Conservation (phyloP, 225 moss, liverwort and hornwort species). For the Physcomitrium patens region DNA sequence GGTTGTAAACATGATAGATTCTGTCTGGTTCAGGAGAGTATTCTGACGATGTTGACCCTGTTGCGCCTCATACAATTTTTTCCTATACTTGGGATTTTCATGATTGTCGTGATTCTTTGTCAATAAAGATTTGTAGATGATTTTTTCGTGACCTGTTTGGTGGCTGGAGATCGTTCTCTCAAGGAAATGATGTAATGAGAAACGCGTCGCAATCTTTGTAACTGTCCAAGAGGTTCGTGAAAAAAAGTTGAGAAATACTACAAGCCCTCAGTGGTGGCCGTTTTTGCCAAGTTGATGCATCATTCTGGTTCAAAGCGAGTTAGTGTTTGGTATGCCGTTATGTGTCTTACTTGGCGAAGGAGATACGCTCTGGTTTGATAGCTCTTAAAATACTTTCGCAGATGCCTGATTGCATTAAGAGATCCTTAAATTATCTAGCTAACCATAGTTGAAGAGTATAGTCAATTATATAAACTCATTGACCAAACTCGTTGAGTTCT, state of each 20-base stretch:
- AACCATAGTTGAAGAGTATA: not conserved
- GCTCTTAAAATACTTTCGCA: not conserved
- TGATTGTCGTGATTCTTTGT: slow-evolving; percentile 36
- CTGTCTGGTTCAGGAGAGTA: slow-evolving; percentile 21
- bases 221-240: not conserved
- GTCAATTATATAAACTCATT: not conserved
- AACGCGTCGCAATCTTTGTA: not conserved
- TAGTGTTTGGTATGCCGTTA: not conserved
- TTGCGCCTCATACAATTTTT: slow-evolving; percentile 16
- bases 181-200: not conserved
- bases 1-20: slow-evolving; percentile 25
- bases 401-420: not conserved
- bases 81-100: slow-evolving; percentile 6
- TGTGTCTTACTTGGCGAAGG: not conserved
- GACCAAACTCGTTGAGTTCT: not conserved
- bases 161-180: not conserved
- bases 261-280: not conserved
- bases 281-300: not conserved
- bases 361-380: not conserved
- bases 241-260: not conserved
- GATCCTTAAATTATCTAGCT: not conserved
- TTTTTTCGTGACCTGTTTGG: not conserved
- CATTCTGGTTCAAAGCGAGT: not conserved
- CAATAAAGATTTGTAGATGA: slow-evolving; percentile 25
- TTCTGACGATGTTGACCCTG: slow-evolving; percentile 19